Conservation (phyloP, 129 eudicot genomes). For the Centrapalus pauciflorus region DNA sequence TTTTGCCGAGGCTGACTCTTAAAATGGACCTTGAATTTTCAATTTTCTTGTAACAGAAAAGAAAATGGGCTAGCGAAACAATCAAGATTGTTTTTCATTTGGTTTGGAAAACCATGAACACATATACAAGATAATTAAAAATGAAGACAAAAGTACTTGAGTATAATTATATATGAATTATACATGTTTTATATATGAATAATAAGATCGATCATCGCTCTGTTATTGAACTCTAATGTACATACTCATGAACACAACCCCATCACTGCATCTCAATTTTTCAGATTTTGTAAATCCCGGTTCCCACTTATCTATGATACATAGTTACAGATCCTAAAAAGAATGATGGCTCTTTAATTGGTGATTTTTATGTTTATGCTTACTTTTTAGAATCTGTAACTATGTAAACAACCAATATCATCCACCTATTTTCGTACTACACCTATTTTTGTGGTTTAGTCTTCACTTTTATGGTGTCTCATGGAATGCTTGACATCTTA, state of each 20-base stretch:
- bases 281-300: neutral
- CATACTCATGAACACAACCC: neutral
- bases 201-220: neutral
- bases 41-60: neutral
- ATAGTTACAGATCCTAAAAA: neutral
- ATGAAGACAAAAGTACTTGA: no score
- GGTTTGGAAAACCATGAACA: neutral
- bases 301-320: neutral
- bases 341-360: neutral
- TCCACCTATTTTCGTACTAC: neutral
- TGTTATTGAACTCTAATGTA: neutral
- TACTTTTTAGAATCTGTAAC: slow-evolving; percentile 3
- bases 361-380: slow-evolving; percentile 4
- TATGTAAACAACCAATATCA: slow-evolving; percentile 7
- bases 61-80: neutral
- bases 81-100: neutral
- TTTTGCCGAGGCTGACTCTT: neutral
- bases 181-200: neutral
- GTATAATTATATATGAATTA: no score
- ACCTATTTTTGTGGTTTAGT: slow-evolving; percentile 2
- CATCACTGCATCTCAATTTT: neutral
- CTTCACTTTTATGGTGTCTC: neutral
- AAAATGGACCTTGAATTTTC: neutral
- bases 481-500: neutral
- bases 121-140: neutral